phyloP scores from a whole-genome alignment of 192 early-diverging fungal species.

The Allomyces macrogynus region DNA sequence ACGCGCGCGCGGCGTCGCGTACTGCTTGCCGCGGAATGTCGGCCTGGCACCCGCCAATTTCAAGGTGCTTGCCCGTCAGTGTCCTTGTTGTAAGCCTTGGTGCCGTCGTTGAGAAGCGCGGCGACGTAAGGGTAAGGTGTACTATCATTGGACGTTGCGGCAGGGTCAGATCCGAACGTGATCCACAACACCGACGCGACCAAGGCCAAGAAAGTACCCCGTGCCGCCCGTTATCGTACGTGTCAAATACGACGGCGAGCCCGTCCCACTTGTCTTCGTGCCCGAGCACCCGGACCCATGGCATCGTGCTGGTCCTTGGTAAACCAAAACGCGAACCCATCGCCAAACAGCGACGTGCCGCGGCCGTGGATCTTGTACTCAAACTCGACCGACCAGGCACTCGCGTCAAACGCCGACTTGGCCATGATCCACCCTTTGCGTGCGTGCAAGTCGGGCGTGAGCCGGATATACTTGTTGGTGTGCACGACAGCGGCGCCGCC shows the following conservation, averaged over 20 bases:
- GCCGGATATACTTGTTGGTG: conserved; percentile 61
- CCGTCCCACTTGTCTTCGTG: conserved; percentile 69
- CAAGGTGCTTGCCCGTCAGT: conserved; percentile 19
- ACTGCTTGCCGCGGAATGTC: conserved; percentile 20
- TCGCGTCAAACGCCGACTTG: conserved; percentile 22
- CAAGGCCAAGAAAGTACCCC: too few relatives aligned
- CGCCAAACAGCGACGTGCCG: conserved; percentile 60
- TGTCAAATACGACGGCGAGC: conserved; percentile 91
- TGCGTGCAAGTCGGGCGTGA: conserved; percentile 62
- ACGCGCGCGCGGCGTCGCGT: conserved; percentile 19
- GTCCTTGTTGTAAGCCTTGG: conserved; percentile 26
- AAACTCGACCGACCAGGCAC: conserved; percentile 71
- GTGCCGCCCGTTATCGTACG: conserved; percentile 66
- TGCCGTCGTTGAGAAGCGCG: conserved; percentile 35
- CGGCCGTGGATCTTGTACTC: conserved; percentile 72
- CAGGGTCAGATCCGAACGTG: not conserved
- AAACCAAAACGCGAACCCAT: conserved; percentile 93
- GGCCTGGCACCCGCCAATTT: conserved; percentile 4
- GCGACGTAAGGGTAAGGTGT: conserved; percentile 29
- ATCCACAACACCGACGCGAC: too few relatives aligned
- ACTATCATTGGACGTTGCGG: too few relatives aligned
- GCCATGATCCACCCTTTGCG: conserved; percentile 69
- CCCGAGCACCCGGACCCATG: conserved; percentile 78
- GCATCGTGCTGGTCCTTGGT: conserved; percentile 41
- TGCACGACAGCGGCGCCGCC: conserved; percentile 80